These are phyloP conservation scores for Boletus vermiculosoides DNA, from an alignment of 768 basidiomycete species.

Conservation along the genomic window DNA sequence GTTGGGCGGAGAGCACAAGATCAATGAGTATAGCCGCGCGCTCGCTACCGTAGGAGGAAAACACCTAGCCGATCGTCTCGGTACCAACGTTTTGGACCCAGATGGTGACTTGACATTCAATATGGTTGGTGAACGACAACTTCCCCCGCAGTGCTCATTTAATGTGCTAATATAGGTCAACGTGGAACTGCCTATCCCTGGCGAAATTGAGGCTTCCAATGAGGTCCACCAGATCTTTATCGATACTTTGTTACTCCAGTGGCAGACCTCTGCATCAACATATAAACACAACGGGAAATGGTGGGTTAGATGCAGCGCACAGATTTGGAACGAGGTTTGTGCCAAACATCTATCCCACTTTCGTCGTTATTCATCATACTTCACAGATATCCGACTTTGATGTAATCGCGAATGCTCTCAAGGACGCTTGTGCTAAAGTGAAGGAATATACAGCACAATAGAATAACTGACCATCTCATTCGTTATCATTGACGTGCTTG, in stretches of 20 bases:
- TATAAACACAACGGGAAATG: constrained; percentile 32
- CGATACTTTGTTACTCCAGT: constrained; percentile 21
- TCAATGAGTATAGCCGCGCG: constrained; percentile 66
- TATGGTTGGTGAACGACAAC: constrained; percentile 50
- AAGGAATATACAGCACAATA: constrained; percentile 5
- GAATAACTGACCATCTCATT: not conserved
- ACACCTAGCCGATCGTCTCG: constrained; percentile 55
- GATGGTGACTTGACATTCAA: constrained; percentile 57
- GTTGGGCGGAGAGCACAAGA: constrained; percentile 74
- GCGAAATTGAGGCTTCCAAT: constrained; percentile 21
- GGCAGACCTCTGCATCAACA: constrained; percentile 12
- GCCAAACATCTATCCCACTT: not conserved
- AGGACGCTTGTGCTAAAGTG: constrained; percentile 23
- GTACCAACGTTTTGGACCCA: constrained; percentile 63
- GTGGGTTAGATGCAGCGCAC: constrained; percentile 33
- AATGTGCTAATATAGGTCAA: constrained; percentile 33
- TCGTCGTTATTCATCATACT: not conserved
- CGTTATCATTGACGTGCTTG: not conserved
- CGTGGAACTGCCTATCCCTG: constrained; percentile 39
- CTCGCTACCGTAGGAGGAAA: constrained; percentile 69
- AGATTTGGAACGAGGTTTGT: constrained; percentile 35
- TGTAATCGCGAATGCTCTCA: constrained; percentile 26
- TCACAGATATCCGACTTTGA: constrained; percentile 35
- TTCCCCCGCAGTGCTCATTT: not conserved
- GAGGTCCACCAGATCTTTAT: constrained; percentile 16